Percentiles rank a stretch among this genome's conserved stretches.
phyloP scores from a whole-genome alignment of 805 yeast genomes.

The Suhomyces emberorum region DNA sequence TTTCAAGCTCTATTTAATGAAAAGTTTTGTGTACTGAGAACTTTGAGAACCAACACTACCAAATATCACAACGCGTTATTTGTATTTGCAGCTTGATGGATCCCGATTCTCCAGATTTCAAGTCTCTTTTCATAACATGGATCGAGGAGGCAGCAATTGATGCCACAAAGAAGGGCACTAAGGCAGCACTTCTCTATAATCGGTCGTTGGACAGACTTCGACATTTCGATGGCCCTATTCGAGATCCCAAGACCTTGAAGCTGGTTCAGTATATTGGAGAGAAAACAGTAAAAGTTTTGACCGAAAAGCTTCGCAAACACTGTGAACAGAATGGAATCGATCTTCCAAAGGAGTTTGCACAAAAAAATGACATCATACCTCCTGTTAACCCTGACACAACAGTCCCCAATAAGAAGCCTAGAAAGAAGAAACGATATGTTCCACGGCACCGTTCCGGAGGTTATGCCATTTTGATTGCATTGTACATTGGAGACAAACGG shows the following conservation, averaged over 20 bases:
- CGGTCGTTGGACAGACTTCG: conserved; percentile 55
- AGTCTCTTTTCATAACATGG: conserved; percentile 54
- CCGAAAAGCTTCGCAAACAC: conserved; percentile 44
- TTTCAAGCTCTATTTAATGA: too few relatives aligned
- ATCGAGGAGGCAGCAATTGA: conserved; percentile 50
- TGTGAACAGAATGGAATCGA: conserved; percentile 53
- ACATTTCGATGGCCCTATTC: conserved; percentile 42
- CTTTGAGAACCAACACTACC: too few relatives aligned
- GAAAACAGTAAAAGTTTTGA: conserved; percentile 54
- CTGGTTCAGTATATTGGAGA: conserved; percentile 70
- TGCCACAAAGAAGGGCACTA: conserved; percentile 48
- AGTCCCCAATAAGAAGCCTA: conserved; percentile 3
- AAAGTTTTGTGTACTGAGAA: too few relatives aligned
- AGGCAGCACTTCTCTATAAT: conserved; percentile 49
- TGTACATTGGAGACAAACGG: conserved; percentile 47
- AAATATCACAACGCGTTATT: background rate
- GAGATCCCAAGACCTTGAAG: conserved; percentile 55
- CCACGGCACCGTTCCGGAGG: conserved; percentile 81
- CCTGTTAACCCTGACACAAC: background rate
- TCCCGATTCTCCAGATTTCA: conserved; percentile 43
- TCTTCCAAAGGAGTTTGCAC: conserved; percentile 39
- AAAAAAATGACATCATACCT: background rate
- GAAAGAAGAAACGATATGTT: conserved; percentile 44
- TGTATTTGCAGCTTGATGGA: background rate
- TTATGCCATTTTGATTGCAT: conserved; percentile 69